Evolutionary conservation across 75 land plant species (phyloP).

Genomic region (Sequoiadendron giganteum): DNA sequence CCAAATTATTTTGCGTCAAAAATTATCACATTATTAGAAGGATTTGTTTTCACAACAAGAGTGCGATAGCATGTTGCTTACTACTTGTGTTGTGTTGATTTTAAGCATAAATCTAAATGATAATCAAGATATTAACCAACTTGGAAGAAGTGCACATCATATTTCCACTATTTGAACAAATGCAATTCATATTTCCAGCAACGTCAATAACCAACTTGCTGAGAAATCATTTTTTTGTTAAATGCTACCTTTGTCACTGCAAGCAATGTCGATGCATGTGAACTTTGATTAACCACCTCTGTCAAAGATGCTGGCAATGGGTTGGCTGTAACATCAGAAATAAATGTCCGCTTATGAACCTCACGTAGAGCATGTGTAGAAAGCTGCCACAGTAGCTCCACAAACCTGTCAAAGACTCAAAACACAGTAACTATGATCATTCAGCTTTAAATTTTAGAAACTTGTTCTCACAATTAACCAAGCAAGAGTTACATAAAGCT

Average conservation of each 20-base stretch:
- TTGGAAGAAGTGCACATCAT: background rate
- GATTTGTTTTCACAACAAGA: background rate
- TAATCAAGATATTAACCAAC: background rate
- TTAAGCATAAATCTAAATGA: background rate
- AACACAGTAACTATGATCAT: background rate
- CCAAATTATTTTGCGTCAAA: background rate
- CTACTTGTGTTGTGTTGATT: background rate
- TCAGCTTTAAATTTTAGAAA: background rate
- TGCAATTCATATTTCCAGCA: background rate
- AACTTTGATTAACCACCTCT: conserved; percentile 72
- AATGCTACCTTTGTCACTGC: conserved; percentile 88
- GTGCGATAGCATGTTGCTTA: background rate
- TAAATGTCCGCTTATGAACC: conserved; percentile 82
- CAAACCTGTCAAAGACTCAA: conserved; percentile 61
- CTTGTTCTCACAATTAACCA: background rate
- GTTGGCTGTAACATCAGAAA: conserved; percentile 84
- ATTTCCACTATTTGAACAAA: background rate
- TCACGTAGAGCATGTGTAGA: conserved; percentile 96
- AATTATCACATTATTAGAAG: background rate
- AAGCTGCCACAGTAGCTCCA: conserved; percentile 97
- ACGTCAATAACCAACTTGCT: background rate
- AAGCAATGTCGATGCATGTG: conserved; percentile 88
- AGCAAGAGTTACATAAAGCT: background rate
- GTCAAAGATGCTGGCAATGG: conserved; percentile 93
- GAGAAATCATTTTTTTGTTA: background rate